phyloP scores from a whole-genome alignment of 2,329 filamentous ascomycete species.

The Microdochium nivale region DNA sequence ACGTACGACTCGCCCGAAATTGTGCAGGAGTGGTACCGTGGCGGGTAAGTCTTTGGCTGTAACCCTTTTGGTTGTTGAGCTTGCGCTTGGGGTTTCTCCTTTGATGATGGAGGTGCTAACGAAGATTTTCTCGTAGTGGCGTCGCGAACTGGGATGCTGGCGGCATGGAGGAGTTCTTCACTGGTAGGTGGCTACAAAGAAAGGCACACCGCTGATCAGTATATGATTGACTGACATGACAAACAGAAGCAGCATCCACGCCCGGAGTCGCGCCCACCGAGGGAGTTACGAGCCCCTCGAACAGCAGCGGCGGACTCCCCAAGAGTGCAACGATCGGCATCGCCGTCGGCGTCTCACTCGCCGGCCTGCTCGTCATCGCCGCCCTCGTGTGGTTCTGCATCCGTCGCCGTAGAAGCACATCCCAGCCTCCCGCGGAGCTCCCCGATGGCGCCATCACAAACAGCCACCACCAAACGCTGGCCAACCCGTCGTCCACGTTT shows the following conservation, averaged over 20 bases:
- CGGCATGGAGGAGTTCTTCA: not conserved
- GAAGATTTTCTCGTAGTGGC: not conserved
- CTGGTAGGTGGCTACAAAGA: not conserved
- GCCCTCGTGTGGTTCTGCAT: not conserved
- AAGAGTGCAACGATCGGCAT: not conserved
- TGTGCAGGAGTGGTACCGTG: constrained; percentile 23
- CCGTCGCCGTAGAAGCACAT: not conserved
- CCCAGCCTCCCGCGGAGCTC: not conserved
- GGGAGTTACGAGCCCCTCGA: not conserved
- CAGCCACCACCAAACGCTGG: not conserved
- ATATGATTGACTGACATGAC: not conserved
- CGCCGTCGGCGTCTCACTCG: not conserved
- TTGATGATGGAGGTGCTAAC: not conserved
- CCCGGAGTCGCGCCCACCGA: not conserved
- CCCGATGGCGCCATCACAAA: not conserved
- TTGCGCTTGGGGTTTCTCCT: not conserved
- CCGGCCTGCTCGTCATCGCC: not conserved
- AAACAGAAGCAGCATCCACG: not conserved
- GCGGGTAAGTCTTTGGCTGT: not conserved
- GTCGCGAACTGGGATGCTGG: not conserved
- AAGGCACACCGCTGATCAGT: not conserved
- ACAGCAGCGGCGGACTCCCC: not conserved
- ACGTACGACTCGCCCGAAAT: constrained; percentile 22
- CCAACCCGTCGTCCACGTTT: not conserved
- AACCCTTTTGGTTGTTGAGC: not conserved